Base-by-base conservation (phyloP, 257 asterid genomes). In the Leonotis leonurus region DNA sequence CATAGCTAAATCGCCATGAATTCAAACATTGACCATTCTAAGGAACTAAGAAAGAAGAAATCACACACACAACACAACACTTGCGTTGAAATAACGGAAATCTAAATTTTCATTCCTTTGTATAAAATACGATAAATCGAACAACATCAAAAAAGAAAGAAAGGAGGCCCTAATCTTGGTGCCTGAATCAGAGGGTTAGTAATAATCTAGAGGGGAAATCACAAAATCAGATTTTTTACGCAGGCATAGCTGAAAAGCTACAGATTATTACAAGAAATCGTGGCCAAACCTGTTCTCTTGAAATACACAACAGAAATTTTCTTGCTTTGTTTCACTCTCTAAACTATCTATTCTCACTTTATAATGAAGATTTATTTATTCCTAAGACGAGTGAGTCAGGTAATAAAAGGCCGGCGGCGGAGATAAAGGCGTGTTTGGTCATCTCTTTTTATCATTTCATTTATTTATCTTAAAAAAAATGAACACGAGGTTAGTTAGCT, bases 251-350 rank as follows among this genome's bases (percentile, higher is more conserved):
- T 17, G 26, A n/a, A 20, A 17, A 39, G 16, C 1, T 7, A 10
- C 9, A 1, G n/a, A 57, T 65, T n/a, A 27, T 55, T 71, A 78
- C 82, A 63, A 75, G 80, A 77, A 59, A 26, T 8, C 54, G 83
- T 75, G 88, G 82, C 80, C 62, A 56, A 30, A 48, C 62, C 48
- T 51, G 21, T 69, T 36, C 65, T 65, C 85, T 80, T 36, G 81
- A 70, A 40, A 70, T 46, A 68, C 77, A 67, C 81, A 72, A 68
- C 52, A 45, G 41, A 26, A 46, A 6, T 11, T 51, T 8, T 41
- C 6, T 20, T 3, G 3, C 54, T 46, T 7, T 2, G 45, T 29
- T 24, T 25, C 20, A 13, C 24, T 40, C 43, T 60, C 39, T 50
- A 51, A 24, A 17, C 5, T 24, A 11, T 13, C 68, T n/a, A 56